Evolutionary conservation across 768 basidiomycete genomes (phyloP), one percentile per base, ranked within the genome.

Genomic region (Strobilomyces echinocephalus): DNA sequence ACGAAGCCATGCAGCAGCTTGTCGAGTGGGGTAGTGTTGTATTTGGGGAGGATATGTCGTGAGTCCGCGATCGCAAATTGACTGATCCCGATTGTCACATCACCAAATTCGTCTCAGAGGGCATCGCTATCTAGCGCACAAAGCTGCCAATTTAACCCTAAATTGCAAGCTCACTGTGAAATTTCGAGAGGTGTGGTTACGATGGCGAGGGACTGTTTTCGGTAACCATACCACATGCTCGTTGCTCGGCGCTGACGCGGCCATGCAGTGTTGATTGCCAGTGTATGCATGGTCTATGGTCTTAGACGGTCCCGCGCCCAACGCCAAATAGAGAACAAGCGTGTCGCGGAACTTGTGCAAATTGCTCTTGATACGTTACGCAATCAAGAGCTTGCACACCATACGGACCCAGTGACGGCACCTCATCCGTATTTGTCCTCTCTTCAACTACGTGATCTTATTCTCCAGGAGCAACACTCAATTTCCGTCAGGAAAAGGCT

Each of bases 381-480:
- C 63, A 85, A 87, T 61, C 89, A 93, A 69, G 92, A 93, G 65
- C 73, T 87, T 52, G 83, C 83, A 4, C 83, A 95, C 69, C 82
- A 92, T 68, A 81, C 82, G 60, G 91, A 93, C 67, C 90, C 91
- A 14, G 81, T 88, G 58, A 82, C 76, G 53, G 77, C 81, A 35
- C 82, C 90, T 8, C 77, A 83, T 40, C 83, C 89, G 8, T 91
- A 87, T 75, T 69, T 95, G 57, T 88, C 91, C 12, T 90, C 91
- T 24, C 73, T 91, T 47, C 92, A 94, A 66, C 80, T 97, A 42
- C 88, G 94, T 51, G 93, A 97, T 71, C 76, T 89, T 50, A 79
- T 95, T 39, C 73, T 97, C 31, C 85, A 88, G 62, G 82, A 88
- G 54, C 86, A 92, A 61, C 88, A 87, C 68, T 89, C 88, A 26